Evolutionary conservation across 805 yeast genomes (phyloP), one percentile per base, ranked within the genome.

Genomic region (Wickerhamiella azymoides): DNA sequence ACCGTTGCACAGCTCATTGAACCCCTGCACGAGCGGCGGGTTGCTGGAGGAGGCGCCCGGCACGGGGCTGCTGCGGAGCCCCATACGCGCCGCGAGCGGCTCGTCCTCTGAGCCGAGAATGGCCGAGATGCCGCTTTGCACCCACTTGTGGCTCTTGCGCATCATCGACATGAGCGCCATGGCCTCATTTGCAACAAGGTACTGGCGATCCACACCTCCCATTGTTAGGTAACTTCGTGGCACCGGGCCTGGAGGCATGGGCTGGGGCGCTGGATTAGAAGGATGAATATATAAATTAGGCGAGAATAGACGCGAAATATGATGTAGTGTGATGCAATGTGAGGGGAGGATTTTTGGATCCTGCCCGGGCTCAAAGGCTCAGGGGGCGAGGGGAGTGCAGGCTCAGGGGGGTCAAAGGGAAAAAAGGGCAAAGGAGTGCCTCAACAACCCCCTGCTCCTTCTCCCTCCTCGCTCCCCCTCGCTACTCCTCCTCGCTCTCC

Each of bases 131-230:
- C 86, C 84, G 6, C 80, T 72, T 43, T 80, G 81, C 36, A 57
- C 81, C 74, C 81, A 80, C 51, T 83, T 76, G 58, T 86, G 75
- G 51, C 83, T 72, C 58, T 85, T 86, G 46, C 96, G 71, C 94
- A 92, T 85, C 18, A 92, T 86, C 16, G 94, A 79, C 16, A 89
- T 76, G 44, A 92, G 74, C 47, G 79, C 72, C 57, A 84, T 81
- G 61, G 96, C 85, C 66, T 92, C 97, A 58, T 83, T 82, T 50
- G 85, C 78, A 52, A 85, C 81, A 54, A 89, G 76, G 1, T 93
- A 81, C 47, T 52, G 52, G 36, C 50, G 45, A 39, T 52, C 55
- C 28, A 54, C 51, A 21, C 45, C 45, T 25, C 17, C 27, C 45
- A 42, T 41, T 35, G 16, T 17, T 35, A 35, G 16, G 16, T 10